phyloP scores from a whole-genome alignment of 768 basidiomycete species.

The Rhodotorula kratochvilovae region DNA sequence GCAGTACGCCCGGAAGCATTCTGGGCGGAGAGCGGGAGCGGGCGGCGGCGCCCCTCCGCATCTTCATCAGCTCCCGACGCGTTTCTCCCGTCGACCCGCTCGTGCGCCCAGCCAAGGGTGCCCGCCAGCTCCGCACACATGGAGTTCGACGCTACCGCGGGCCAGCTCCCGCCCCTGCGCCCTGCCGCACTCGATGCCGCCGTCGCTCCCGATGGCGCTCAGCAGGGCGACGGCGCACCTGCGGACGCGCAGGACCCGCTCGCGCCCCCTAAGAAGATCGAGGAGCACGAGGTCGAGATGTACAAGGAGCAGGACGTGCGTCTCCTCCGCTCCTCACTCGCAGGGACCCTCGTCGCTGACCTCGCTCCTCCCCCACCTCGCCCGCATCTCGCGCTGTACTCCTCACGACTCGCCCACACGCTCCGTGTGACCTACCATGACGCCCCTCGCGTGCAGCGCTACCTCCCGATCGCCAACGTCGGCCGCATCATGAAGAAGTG shows the following conservation, averaged over 20 bases:
- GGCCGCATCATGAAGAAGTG: constrained; percentile 92
- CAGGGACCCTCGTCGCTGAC: not conserved
- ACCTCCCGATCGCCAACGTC: constrained; percentile 79
- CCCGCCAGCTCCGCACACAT: not conserved
- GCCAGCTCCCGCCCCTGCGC: constrained; percentile 3
- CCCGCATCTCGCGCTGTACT: not conserved
- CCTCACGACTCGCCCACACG: not conserved
- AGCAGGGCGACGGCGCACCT: not conserved
- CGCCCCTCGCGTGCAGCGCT: constrained; percentile 17
- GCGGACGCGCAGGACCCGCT: not conserved
- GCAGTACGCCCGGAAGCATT: too few species aligned
- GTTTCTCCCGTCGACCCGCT: not conserved
- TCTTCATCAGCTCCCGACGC: too few species aligned
- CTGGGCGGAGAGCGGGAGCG: too few species aligned
- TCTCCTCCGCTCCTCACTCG: not conserved
- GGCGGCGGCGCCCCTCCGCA: too few species aligned
- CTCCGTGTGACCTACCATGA: not conserved
- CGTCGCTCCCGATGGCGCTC: not conserved
- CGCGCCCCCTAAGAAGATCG: constrained; percentile 13
- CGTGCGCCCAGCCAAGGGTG: not conserved
- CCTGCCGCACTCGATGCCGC: not conserved
- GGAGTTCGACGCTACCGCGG: not conserved
- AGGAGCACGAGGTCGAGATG: constrained; percentile 33
- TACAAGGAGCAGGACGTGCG: constrained; percentile 40
- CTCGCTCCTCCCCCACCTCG: not conserved